A percentile compares a stretch with the other conserved stretches of the same genome.
These are phyloP conservation scores for Eimeria maxima DNA, from an alignment of 169 alveolate species.

Conservation along the genomic window DNA sequence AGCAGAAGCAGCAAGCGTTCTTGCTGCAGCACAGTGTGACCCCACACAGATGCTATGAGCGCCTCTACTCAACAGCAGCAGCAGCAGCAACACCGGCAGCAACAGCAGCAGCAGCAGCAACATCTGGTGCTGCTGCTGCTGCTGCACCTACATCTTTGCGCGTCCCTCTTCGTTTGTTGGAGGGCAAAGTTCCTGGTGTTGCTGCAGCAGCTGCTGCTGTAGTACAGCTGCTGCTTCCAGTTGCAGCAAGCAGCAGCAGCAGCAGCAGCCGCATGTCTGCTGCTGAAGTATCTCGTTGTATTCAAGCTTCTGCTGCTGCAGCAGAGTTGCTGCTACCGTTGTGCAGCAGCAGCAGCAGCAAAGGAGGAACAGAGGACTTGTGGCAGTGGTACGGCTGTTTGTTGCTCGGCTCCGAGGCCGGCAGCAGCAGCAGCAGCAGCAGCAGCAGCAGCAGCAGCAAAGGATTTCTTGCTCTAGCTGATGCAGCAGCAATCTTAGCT, in stretches of 20 bases:
- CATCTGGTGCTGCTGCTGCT: conserved; percentile 27
- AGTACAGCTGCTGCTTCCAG: conserved; percentile 31
- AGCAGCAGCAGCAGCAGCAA: too few relatives aligned
- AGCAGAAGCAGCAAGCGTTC: not conserved
- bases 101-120: conserved; percentile 34
- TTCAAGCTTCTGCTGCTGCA: conserved; percentile 15
- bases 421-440: conserved; percentile 76
- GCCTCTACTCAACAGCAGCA: conserved; percentile 42
- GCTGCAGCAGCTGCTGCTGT: conserved; percentile 54
- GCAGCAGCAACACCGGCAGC: too few relatives aligned
- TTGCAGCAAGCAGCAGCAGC: conserved; percentile 59
- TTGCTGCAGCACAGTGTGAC: not conserved
- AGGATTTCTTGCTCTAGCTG: not conserved
- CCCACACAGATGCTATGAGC: not conserved
- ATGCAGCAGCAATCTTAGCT: conserved; percentile 34
- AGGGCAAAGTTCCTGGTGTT: not conserved
- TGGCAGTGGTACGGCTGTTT: conserved; percentile 47
- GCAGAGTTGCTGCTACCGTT: conserved; percentile 67
- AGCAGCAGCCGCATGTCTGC: not conserved
- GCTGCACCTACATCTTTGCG: conserved; percentile 26
- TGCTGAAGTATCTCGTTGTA: not conserved
- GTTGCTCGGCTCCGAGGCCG: conserved; percentile 27
- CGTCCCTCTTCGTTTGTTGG: conserved; percentile 2
- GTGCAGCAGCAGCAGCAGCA: conserved; percentile 63
- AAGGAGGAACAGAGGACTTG: not conserved